Conservation (phyloP, 495 filamentous ascomycete genomes). For the Friedmanniomyces simplex region DNA sequence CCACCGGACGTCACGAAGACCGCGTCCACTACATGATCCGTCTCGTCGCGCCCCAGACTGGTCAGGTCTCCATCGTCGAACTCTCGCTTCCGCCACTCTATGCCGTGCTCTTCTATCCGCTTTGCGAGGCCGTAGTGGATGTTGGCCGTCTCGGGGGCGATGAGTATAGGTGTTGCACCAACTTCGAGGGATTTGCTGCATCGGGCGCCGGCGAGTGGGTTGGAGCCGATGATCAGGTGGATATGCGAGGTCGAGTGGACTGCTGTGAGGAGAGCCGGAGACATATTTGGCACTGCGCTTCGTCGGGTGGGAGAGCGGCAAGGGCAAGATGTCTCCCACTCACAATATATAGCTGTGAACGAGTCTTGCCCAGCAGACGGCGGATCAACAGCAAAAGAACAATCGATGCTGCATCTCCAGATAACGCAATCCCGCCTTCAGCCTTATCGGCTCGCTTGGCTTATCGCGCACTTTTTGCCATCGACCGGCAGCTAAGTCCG, state of each 20-base stretch:
- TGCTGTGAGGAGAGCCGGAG: constrained; percentile 61
- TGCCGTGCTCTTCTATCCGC: constrained; percentile 59
- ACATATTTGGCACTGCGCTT: constrained; percentile 17
- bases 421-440: not conserved
- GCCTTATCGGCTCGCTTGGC: not conserved
- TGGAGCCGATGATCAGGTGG: constrained; percentile 79
- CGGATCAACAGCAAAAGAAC: not conserved
- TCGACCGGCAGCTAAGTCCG: not conserved
- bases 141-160: constrained; percentile 55
- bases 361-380: too few species aligned
- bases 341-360: too few species aligned
- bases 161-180: constrained; percentile 78
- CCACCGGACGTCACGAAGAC: constrained; percentile 75
- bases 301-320: not conserved
- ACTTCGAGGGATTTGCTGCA: constrained; percentile 69
- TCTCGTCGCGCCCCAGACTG: constrained; percentile 65
- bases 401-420: not conserved
- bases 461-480: not conserved
- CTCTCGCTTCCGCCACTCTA: constrained; percentile 57
- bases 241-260: constrained; percentile 64
- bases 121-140: constrained; percentile 65
- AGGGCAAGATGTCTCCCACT: too few species aligned
- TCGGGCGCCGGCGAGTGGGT: constrained; percentile 73
- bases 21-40: constrained; percentile 70
- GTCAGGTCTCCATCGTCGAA: constrained; percentile 68